Evolutionary conservation across 768 basidiomycete genomes (phyloP), one percentile per base, ranked within the genome.

Genomic region (Sporobolomyces roseus): DNA sequence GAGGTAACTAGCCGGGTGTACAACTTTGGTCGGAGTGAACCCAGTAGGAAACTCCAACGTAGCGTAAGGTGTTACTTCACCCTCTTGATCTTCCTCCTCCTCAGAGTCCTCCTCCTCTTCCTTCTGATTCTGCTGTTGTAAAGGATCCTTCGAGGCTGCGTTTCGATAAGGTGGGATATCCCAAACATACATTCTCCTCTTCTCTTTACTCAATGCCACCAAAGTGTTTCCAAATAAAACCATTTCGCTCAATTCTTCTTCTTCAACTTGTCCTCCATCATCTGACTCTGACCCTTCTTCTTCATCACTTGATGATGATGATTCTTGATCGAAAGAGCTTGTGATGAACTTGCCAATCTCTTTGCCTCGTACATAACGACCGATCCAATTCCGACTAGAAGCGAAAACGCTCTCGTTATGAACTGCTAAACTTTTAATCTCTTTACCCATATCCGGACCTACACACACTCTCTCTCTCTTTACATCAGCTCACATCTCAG

Each of bases 1-100:
- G 58, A 99, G 79, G 79, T 98, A 98, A 17, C 96, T 98, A 1
- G 92, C 88, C 3, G 96, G 96, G 77, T 99, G 96, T 8, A 96
- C 82, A 49, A 96, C 81, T 32, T 83, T 83, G 7, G 85, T 88
- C n/a, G 93, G 93, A 2, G 87, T 88, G 78, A 98, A 98, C 25
- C 84, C 86, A 10, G 84, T 75, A 55, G 92, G 89, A 75, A 99
- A 94, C 49, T 86, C 82, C 54, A 98, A 84, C 4, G 85, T 85
- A 5, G 84, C 81, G 56, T 87, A 82, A 33, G 90, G 78, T 58
- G 83, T 89, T 88, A 48, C 17, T 0, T 2, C 30, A 13, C 10
- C 33, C 2, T 52, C 51, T 8, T 33, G 38, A 2, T 30, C 29
- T 43, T 59, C 50, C 10, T 63, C 61, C 14, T 62, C 66, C 2